phyloP scores from a whole-genome alignment of 2,329 filamentous ascomycete genomes.

The Chaetomiaceae sp. region DNA sequence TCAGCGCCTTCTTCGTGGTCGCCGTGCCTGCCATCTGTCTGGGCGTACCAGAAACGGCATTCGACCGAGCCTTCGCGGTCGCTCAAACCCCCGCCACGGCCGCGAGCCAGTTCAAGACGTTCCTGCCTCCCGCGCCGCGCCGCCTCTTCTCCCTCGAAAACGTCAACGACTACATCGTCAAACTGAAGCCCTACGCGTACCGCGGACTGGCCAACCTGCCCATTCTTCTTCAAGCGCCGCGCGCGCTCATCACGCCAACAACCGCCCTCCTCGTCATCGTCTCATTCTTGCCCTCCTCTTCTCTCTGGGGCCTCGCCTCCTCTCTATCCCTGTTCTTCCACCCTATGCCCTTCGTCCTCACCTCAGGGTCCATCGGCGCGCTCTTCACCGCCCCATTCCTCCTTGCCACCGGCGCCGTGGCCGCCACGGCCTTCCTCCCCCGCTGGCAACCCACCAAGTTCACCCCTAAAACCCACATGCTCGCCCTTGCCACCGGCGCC shows the following conservation, averaged over 20 bases:
- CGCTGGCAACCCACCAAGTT: conserved; percentile 27
- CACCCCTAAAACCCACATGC: conserved; percentile 29
- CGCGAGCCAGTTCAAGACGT: conserved; percentile 23
- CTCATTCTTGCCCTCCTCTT: conserved; percentile 39
- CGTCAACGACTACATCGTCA: conserved; percentile 33
- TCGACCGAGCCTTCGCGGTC: conserved; percentile 36
- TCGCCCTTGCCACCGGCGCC: conserved; percentile 33
- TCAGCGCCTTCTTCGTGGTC: conserved; percentile 42
- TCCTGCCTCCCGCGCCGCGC: conserved; percentile 24
- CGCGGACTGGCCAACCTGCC: conserved; percentile 25
- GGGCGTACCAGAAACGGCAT: conserved; percentile 47
- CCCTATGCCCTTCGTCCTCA: conserved; percentile 38
- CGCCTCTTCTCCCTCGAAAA: conserved; percentile 30
- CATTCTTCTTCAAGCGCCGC: conserved; percentile 39
- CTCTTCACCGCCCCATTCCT: conserved; percentile 42
- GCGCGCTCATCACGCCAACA: conserved; percentile 45
- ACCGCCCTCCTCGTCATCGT: conserved; percentile 40
- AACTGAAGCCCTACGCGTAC: conserved; percentile 37
- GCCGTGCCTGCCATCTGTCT: conserved; percentile 43
- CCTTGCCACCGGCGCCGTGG: conserved; percentile 31
- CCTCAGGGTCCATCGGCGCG: conserved; percentile 36
- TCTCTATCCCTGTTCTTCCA: conserved; percentile 44
- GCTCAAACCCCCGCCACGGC: conserved; percentile 25
- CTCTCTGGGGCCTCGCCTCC: conserved; percentile 42
- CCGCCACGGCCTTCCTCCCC: conserved; percentile 27